Evolutionary conservation across 2,329 filamentous ascomycete genomes (phyloP), one percentile per base, ranked within the genome.

Genomic region (Chaetomiaceae sp.): DNA sequence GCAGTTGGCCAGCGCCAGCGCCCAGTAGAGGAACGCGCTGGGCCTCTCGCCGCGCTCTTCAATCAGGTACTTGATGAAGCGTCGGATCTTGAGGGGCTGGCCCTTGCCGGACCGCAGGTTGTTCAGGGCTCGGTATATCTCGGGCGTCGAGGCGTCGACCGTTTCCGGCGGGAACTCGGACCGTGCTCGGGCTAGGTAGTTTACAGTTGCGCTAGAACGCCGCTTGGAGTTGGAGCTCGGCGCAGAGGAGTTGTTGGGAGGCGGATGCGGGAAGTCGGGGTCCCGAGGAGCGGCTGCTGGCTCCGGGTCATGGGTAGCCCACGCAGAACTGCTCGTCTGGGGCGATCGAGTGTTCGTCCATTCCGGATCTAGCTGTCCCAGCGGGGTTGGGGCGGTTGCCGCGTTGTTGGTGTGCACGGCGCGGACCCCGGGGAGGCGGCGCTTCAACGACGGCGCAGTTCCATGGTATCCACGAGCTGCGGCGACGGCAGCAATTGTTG

Each of bases 1-100:
- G 27, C 81, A 75, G 70, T 95, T 91, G 43, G 85, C 82, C 55
- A 84, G 76, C 62, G 95, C 84, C 47, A 95, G 71, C 14, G 85
- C 83, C 61, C 89, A 84, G 68, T 94, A 96, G 47, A 90, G 71
- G 49, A 78, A 72, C 3, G 75, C 63, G 61, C 80, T 82, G 3
- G 82, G 81, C 47, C 68, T 65, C 62, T 85, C 78, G 1, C 72
- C 67, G 15, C 82, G 75, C n/a, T 75, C 70, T 38, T 69, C 69
- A 12, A 91, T 68, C 27, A 91, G 71, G 54, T 82, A 78, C 43
- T 78, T 75, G 14, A 86, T 79, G 7, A 87, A 58, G 1, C 67
- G 66, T 2, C 71, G 65, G 11, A 76, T 71, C 29, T 69, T 61
- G 12, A 64, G 45, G 51, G 72, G 75, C 8, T 71, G 63, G 0